These are phyloP conservation scores for Croton laevigatus DNA, from an alignment of 441 rosid species.

Conservation along the genomic window DNA sequence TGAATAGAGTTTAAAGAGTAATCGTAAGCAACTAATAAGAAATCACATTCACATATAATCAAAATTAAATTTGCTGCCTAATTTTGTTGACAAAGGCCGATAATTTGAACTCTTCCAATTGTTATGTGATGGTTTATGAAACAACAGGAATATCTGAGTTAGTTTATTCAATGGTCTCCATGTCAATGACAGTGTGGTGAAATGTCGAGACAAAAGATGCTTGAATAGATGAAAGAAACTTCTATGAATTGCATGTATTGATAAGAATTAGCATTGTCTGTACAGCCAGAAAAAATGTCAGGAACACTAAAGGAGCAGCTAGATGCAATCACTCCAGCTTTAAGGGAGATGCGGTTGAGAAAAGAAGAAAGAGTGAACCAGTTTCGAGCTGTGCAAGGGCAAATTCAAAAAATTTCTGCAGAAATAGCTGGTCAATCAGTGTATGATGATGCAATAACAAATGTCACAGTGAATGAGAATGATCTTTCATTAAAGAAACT, in stretches of 20 bases:
- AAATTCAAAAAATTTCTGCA: conserved; percentile 83
- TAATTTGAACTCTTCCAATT: not conserved
- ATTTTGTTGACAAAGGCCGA: not conserved
- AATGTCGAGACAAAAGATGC: not conserved
- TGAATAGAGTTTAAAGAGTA: not conserved
- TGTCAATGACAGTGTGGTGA: not conserved
- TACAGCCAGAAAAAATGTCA: conserved; percentile 85
- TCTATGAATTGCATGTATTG: conserved; percentile 3
- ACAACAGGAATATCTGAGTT: not conserved
- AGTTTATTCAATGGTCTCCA: not conserved
- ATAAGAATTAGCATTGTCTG: conserved; percentile 6
- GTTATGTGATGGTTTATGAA: not conserved
- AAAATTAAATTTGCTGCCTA: not conserved
- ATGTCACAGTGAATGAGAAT: conserved; percentile 62
- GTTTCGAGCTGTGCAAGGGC: conserved; percentile 69
- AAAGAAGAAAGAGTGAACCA: conserved; percentile 87
- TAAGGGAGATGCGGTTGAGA: conserved; percentile 77
- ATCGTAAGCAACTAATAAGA: not conserved
- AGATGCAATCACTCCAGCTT: conserved; percentile 85
- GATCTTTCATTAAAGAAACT: conserved; percentile 92
- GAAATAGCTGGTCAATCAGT: conserved; percentile 83
- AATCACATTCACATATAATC: not conserved
- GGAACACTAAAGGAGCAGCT: conserved; percentile 89
- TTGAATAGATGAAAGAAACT: not conserved
- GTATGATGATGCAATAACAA: conserved; percentile 58